phyloP scores from a whole-genome alignment of 441 rosid species.

The Mallotus japonicus region DNA sequence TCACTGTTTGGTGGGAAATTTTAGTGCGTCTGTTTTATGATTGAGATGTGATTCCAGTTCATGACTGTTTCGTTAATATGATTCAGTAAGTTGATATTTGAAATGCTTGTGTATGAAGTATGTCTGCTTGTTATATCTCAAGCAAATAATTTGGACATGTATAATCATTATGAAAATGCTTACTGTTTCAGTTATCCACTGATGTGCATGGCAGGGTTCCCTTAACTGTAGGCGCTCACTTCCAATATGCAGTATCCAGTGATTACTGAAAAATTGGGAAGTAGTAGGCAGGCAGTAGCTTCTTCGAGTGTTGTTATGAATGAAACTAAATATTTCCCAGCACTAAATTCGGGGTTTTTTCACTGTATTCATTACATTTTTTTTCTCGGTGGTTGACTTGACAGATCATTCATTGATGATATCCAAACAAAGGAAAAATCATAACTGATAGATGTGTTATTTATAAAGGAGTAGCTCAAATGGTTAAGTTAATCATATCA shows the following conservation, averaged over 20 bases:
- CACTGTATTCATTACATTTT: too few relatives aligned
- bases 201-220: not conserved
- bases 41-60: not conserved
- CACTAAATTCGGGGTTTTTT: not conserved
- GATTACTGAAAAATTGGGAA: not conserved
- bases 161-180: not conserved
- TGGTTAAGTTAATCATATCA: too few relatives aligned
- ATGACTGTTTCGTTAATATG: not conserved
- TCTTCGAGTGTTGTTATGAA: not conserved
- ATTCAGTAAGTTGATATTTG: too few relatives aligned
- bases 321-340: not conserved
- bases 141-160: not conserved
- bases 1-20: not conserved
- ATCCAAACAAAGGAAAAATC: too few relatives aligned
- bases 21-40: conserved; percentile 5
- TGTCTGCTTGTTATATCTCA: not conserved
- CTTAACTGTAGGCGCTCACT: not conserved
- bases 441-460: too few relatives aligned
- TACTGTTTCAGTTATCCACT: not conserved
- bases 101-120: conserved; percentile 2
- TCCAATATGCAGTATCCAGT: not conserved
- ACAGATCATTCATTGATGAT: too few relatives aligned
- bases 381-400: too few relatives aligned
- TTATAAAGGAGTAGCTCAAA: too few relatives aligned
- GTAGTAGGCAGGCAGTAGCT: not conserved